Evolutionary conservation across 1,284 basidiomycete species (phyloP).

Genomic region (Marasmius fiardii): DNA sequence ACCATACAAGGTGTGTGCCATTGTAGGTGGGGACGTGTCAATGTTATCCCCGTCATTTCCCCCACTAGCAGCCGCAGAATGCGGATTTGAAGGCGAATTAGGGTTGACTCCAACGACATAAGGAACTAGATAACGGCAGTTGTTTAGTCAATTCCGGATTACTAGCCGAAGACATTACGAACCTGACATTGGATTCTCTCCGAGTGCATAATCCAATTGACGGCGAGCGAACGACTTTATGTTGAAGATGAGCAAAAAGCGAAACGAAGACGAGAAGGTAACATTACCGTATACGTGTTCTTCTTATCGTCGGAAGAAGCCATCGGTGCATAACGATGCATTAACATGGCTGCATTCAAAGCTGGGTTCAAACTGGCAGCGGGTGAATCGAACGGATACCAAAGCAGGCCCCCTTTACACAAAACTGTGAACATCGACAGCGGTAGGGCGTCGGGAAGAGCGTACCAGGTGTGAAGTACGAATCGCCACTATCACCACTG

Average conservation of each 20-base stretch:
- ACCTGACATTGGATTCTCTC: constrained; percentile 85
- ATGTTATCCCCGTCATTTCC: constrained; percentile 68
- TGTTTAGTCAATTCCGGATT: background rate
- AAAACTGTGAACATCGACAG: constrained; percentile 1
- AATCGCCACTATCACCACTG: constrained; percentile 45
- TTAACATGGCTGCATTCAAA: constrained; percentile 80
- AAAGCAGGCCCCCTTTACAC: constrained; percentile 69
- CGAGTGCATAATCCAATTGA: constrained; percentile 82
- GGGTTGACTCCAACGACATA: constrained; percentile 86
- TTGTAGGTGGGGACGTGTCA: constrained; percentile 67
- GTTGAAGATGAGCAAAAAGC: constrained; percentile 14
- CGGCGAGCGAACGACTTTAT: constrained; percentile 55
- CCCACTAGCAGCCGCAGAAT: constrained; percentile 84
- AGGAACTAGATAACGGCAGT: constrained; percentile 41
- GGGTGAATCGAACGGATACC: constrained; percentile 79
- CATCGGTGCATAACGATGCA: constrained; percentile 73
- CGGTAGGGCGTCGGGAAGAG: constrained; percentile 1
- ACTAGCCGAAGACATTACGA: constrained; percentile 9
- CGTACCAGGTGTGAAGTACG: constrained; percentile 51
- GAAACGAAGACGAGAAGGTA: constrained; percentile 10
- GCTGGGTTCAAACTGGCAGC: constrained; percentile 81
- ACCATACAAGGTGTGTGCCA: constrained; percentile 81
- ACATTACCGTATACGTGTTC: constrained; percentile 53
- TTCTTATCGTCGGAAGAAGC: constrained; percentile 61
- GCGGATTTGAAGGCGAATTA: constrained; percentile 87